A percentile compares a stretch with the other conserved stretches of the same genome.
phyloP scores from a whole-genome alignment of 2,329 filamentous ascomycete species.

The Sporothrix mexicana region DNA sequence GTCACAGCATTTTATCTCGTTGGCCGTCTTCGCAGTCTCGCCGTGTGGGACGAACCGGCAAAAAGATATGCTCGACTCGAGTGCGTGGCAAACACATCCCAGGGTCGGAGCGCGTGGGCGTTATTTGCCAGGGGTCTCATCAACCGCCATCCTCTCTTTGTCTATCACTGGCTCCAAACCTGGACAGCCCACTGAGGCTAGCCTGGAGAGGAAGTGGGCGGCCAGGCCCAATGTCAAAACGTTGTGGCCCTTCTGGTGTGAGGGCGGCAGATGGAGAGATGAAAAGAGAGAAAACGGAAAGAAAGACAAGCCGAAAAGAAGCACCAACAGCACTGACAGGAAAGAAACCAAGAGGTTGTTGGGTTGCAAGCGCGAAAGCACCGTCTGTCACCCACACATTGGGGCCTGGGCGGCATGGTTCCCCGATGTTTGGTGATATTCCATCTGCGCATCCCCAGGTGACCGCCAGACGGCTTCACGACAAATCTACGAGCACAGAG shows the following conservation, averaged over 20 bases:
- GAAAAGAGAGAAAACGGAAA: neutral
- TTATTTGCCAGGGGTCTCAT: constrained; percentile 4
- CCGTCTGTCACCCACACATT: neutral
- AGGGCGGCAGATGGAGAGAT: neutral
- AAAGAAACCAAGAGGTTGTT: neutral
- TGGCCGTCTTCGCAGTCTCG: neutral
- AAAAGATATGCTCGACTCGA: constrained; percentile 9
- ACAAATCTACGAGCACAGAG: neutral
- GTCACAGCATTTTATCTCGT: neutral
- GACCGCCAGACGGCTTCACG: neutral
- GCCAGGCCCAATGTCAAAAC: constrained; percentile 9
- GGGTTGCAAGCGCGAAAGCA: constrained; percentile 23
- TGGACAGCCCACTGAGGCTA: neutral
- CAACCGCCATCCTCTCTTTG: neutral
- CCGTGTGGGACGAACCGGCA: constrained; percentile 3
- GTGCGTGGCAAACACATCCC: constrained; percentile 10
- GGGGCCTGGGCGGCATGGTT: neutral
- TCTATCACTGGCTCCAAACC: no score
- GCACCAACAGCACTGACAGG: neutral
- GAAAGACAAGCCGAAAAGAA: neutral
- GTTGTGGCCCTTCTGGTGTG: neutral
- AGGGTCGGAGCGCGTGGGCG: constrained; percentile 30
- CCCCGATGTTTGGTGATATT: constrained; percentile 7
- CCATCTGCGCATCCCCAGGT: neutral
- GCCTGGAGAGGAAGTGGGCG: neutral